Base-by-base conservation (phyloP, 441 rosid genomes). In the Pelargonium cotyledonis region DNA sequence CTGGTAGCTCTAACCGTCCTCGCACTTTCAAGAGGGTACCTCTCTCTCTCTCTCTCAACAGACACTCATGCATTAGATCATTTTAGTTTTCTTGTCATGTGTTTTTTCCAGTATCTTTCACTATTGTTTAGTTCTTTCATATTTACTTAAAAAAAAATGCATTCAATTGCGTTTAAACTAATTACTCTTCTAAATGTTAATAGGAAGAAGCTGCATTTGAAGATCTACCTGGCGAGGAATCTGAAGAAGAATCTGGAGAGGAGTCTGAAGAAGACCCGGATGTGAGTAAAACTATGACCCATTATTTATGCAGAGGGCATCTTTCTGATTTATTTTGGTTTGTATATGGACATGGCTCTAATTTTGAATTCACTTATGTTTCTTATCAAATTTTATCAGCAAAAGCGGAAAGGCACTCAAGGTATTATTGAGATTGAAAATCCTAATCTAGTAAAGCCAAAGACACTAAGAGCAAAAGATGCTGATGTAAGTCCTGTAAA, bases 1-100 rank as follows among this genome's bases (percentile, higher is more conserved):
- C 99, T 40, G 99, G 99, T 51, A 88, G 92, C 64, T 90, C 99
- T 44, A 61, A 87, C 2, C 96, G 97, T 29, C 96, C 97, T 74
- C 88, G 90, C 11, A 81, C 92, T 15, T 95, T 95, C 78, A 91
- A 80, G 76, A 80, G 76, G 89, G 97, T 91, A 49, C 41, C 0
- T 63, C 31, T 75, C 38, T 77, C 68, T 75, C 62, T 65, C 67
- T 58, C 46, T 46, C 19, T 4, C n/a, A 0, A 2, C 14, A 46
- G 2, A 64, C 26, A 2, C 26, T 23, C 26, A 23, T 23, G 26
- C 26, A 23, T 0, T 2, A 23, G 26, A 23, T 23, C 26, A 23
- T 23, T 23, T 23, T 41, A 41, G 44, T 40, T 31, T 1, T 51
- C 49, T 44, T 44, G 49, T 11, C 8, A 44, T 44, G 12, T 44